A percentile compares a stretch with the other conserved stretches of the same genome.
These are phyloP conservation scores for Candida pseudoglaebosa DNA, from an alignment of 805 yeast genomes.

Conservation along the genomic window DNA sequence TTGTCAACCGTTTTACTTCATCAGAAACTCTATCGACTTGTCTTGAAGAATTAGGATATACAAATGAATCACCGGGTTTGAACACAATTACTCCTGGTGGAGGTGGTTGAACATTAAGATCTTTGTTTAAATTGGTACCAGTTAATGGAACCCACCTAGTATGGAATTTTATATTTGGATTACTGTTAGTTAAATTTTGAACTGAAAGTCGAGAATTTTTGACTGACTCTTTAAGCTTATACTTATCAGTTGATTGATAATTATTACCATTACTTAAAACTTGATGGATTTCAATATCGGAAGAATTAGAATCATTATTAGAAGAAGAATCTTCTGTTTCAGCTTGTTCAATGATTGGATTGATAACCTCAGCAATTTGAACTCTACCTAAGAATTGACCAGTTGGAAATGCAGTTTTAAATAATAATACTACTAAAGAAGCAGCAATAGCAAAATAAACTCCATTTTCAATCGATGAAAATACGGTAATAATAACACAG, in stretches of 20 bases:
- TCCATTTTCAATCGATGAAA: conserved; percentile 80
- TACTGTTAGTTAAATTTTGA: conserved; percentile 18
- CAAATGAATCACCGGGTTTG: conserved; percentile 75
- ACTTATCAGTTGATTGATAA: conserved; percentile 20
- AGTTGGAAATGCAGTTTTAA: conserved; percentile 73
- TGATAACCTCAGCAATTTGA: conserved; percentile 63
- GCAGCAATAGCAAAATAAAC: conserved; percentile 88
- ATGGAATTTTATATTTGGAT: conserved; percentile 42
- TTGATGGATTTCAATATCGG: conserved; percentile 40
- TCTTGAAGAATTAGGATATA: conserved; percentile 75
- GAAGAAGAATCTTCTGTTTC: conserved; percentile 13
- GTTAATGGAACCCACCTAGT: conserved; percentile 68
- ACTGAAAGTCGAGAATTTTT: conserved; percentile 10
- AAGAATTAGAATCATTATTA: conserved; percentile 7
- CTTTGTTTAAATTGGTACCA: conserved; percentile 49
- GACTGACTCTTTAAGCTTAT: conserved; percentile 16
- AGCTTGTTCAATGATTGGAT: conserved; percentile 46
- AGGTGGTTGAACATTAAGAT: conserved; percentile 62
- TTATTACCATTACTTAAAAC: conserved; percentile 31
- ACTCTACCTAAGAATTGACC: conserved; percentile 82
- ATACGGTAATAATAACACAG: conserved; percentile 72
- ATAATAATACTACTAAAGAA: conserved; percentile 67
- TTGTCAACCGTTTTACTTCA: conserved; percentile 57
- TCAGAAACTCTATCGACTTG: conserved; percentile 69
- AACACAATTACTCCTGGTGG: conserved; percentile 90